Conservation (phyloP, 306 rosid genomes). For the Quercus bicolor region DNA sequence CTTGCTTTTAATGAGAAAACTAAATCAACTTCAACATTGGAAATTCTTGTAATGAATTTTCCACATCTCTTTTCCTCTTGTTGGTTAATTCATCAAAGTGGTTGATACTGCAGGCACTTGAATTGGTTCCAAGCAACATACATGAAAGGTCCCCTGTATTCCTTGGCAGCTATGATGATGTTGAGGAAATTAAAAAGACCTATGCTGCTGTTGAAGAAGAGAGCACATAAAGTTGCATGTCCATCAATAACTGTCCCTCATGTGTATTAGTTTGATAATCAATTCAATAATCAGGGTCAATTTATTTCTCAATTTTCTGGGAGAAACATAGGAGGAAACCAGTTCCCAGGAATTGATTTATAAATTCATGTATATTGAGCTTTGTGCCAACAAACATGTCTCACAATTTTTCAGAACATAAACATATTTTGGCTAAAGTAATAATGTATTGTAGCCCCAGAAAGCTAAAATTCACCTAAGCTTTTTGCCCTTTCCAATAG, state of each 20-base stretch:
- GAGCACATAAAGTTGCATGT: conserved; percentile 19
- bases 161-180: conserved; percentile 83
- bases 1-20: background rate
- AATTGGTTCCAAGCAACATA: conserved; percentile 63
- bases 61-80: background rate
- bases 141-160: conserved; percentile 82
- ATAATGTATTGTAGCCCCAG: too few relatives aligned
- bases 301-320: too few relatives aligned
- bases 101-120: conserved; percentile 64
- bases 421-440: too few relatives aligned
- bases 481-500: too few relatives aligned
- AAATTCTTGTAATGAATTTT: background rate
- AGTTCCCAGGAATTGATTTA: too few relatives aligned
- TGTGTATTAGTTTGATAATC: background rate
- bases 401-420: too few relatives aligned
- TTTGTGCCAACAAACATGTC: too few relatives aligned
- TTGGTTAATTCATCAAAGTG: background rate
- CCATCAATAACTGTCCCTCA: background rate
- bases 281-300: background rate
- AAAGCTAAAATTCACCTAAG: too few relatives aligned
- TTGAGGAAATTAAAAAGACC: conserved; percentile 68
- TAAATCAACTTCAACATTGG: too few relatives aligned
- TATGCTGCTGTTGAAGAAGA: conserved; percentile 41
- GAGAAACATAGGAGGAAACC: too few relatives aligned
- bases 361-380: too few relatives aligned